Evolutionary conservation across 164 flowering plant genomes (phyloP).

Genomic region (Aristolochia fimbriata): DNA sequence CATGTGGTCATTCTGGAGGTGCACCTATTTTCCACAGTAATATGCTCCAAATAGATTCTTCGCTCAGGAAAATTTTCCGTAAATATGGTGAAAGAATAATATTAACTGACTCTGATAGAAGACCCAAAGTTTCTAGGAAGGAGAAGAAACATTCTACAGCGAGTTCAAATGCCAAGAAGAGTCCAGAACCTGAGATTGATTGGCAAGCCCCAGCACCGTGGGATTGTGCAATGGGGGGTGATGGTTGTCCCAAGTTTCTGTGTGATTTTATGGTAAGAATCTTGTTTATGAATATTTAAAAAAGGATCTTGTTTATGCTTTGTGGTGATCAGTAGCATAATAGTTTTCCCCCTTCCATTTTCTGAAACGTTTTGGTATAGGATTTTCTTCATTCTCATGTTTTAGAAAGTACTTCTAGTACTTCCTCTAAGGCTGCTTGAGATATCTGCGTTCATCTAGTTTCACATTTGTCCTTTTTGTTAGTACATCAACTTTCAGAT

Average conservation of each 20-base stretch:
- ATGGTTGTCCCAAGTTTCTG: constrained; percentile 85
- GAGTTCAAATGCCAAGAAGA: constrained; percentile 17
- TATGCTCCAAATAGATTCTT: constrained; percentile 33
- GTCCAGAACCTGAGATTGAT: constrained; percentile 23
- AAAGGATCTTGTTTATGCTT: too few species aligned
- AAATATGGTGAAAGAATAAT: constrained; percentile 56
- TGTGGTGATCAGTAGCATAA: too few species aligned
- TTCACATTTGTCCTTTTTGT: too few species aligned
- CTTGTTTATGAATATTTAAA: not conserved
- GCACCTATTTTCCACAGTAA: constrained; percentile 11
- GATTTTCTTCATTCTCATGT: too few species aligned
- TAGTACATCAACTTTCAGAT: too few species aligned
- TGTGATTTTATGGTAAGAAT: constrained; percentile 92
- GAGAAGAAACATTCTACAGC: constrained; percentile 29
- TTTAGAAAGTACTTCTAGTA: too few species aligned
- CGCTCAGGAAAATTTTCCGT: constrained; percentile 37
- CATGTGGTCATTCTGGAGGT: constrained; percentile 6
- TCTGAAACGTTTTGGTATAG: too few species aligned
- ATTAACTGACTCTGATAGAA: constrained; percentile 68
- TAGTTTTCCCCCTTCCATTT: too few species aligned
- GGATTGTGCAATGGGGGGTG: constrained; percentile 68
- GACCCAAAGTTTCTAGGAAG: constrained; percentile 48
- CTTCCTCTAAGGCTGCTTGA: too few species aligned
- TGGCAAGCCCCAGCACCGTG: constrained; percentile 82
- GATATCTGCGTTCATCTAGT: too few species aligned